Evolutionary conservation across 148 eudicot genomes (phyloP).

Genomic region (Bassia scoparia): DNA sequence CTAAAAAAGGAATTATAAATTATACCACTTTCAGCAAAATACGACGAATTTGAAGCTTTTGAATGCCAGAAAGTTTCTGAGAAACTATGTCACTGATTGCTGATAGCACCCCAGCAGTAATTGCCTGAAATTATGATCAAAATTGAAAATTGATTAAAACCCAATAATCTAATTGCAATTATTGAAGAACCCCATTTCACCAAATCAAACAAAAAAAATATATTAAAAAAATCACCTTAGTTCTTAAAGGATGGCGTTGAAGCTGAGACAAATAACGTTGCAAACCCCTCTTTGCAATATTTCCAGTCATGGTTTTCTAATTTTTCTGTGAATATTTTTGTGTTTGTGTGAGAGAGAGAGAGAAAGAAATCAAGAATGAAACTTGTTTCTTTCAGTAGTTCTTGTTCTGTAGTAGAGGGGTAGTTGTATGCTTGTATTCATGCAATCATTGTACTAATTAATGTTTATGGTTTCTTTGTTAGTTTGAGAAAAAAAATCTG

Average conservation of each 20-base stretch:
- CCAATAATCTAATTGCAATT: background rate
- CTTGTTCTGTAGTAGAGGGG: background rate
- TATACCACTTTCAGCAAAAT: conserved; percentile 93
- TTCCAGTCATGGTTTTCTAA: conserved; percentile 42
- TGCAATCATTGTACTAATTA: background rate
- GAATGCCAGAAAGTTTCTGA: conserved; percentile 92
- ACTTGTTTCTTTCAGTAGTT: background rate
- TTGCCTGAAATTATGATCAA: conserved; percentile 45
- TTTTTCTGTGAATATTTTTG: background rate
- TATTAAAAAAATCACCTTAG: conserved; percentile 74
- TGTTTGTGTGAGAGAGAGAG: background rate
- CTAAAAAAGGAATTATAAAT: too few relatives aligned
- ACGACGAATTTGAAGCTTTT: conserved; percentile 78
- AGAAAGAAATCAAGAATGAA: too few relatives aligned
- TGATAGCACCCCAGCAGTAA: conserved; percentile 83
- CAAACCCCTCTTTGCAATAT: conserved; percentile 64
- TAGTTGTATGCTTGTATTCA: background rate
- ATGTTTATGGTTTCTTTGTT: background rate
- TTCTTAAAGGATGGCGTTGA: conserved; percentile 78
- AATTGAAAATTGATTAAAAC: background rate
- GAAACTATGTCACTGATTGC: conserved; percentile 82
- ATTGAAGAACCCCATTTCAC: background rate
- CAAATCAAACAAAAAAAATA: background rate
- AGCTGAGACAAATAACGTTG: conserved; percentile 66
- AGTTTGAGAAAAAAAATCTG: background rate